A percentile compares a stretch with the other conserved stretches of the same genome.
Evolutionary conservation across 1,139 yeast genomes (phyloP).

Genomic region (Yamadazyma atlantica): DNA sequence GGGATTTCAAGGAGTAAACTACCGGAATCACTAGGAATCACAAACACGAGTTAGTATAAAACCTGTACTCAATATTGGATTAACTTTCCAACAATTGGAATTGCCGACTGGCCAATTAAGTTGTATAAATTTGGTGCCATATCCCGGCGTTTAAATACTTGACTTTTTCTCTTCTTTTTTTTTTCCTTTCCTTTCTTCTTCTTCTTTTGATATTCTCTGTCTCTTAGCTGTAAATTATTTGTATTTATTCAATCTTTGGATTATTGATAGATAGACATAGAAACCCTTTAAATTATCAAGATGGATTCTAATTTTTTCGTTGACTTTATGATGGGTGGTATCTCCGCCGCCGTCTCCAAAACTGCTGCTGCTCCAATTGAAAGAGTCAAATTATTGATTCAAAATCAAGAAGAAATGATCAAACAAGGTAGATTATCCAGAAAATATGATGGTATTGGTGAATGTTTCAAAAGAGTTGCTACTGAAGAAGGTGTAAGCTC

Average conservation of each 20-base stretch:
- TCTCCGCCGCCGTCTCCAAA: conserved; percentile 57
- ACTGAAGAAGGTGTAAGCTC: conserved; percentile 52
- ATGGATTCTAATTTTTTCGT: conserved; percentile 32
- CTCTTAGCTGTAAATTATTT: background rate
- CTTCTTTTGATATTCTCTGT: too few species aligned
- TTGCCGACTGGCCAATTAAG: too few species aligned
- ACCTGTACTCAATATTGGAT: background rate
- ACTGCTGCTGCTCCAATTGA: conserved; percentile 58
- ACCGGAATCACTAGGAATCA: background rate
- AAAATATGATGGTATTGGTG: conserved; percentile 50
- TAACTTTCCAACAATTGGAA: background rate
- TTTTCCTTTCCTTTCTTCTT: background rate
- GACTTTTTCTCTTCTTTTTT: background rate
- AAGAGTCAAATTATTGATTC: conserved; percentile 54
- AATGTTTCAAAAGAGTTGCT: conserved; percentile 54
- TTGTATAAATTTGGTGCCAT: background rate
- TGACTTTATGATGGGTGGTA: conserved; percentile 56
- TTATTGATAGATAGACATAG: conserved; percentile 13
- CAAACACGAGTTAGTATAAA: background rate
- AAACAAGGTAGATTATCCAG: conserved; percentile 54
- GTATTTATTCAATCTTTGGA: background rate
- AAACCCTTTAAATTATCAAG: conserved; percentile 5
- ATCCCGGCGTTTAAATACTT: too few species aligned
- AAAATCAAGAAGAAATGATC: conserved; percentile 55
- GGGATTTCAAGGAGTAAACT: background rate